Evolutionary conservation across 2,329 filamentous ascomycete genomes (phyloP).

Genomic region (Calonectria ilicicola): DNA sequence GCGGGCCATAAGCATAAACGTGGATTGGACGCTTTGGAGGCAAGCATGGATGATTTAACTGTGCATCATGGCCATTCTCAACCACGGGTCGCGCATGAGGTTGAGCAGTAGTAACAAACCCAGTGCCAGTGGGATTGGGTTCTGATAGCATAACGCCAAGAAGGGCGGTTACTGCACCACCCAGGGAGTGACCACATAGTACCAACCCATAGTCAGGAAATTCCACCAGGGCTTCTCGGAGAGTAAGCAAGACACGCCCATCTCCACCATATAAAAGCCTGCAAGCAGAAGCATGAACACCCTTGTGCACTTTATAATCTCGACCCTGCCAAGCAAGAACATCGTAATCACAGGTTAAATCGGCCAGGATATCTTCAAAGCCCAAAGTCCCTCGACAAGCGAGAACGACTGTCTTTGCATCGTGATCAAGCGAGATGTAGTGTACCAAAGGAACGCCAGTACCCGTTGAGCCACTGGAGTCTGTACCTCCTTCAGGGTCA

Average conservation of each 20-base stretch:
- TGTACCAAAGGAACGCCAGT: constrained; percentile 79
- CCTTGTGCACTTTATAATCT: constrained; percentile 78
- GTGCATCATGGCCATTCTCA: constrained; percentile 41
- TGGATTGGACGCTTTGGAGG: constrained; percentile 79
- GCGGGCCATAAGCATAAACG: constrained; percentile 83
- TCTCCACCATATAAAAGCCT: constrained; percentile 76
- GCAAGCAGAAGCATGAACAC: constrained; percentile 77
- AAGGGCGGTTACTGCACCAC: constrained; percentile 76
- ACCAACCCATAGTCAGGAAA: constrained; percentile 78
- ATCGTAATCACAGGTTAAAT: constrained; percentile 81
- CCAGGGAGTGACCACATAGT: constrained; percentile 76
- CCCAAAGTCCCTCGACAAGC: constrained; percentile 79
- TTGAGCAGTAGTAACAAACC: constrained; percentile 71
- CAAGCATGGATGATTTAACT: constrained; percentile 59
- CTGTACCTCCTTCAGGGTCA: constrained; percentile 75
- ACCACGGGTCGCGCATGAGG: constrained; percentile 56
- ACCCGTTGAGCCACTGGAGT: constrained; percentile 72
- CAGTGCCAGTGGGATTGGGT: constrained; percentile 64
- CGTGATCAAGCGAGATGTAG: constrained; percentile 78
- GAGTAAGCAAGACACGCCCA: constrained; percentile 73
- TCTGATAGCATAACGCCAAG: constrained; percentile 79
- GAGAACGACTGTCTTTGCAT: constrained; percentile 78
- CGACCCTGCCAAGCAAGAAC: constrained; percentile 72
- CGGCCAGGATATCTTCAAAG: constrained; percentile 79
- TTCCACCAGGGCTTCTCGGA: constrained; percentile 74